A percentile compares a stretch with the other conserved stretches of the same genome.
These are phyloP conservation scores for Salix suchowensis DNA, from an alignment of 345 rosid genomes.

Conservation along the genomic window DNA sequence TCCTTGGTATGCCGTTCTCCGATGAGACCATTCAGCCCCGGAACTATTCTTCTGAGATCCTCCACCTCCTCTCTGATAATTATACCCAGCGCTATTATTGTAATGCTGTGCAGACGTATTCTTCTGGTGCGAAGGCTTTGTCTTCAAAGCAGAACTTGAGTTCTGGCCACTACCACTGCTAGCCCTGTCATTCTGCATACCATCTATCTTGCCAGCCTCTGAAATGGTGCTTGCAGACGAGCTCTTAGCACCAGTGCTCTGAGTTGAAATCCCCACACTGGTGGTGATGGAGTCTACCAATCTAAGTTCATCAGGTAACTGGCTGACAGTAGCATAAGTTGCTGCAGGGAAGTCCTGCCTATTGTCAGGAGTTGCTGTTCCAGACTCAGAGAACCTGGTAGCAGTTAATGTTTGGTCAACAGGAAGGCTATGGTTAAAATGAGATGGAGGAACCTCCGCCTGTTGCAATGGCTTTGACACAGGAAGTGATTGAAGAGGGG, in stretches of 20 bases:
- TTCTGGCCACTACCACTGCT: conserved; percentile 28
- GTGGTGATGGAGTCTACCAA: conserved; percentile 50
- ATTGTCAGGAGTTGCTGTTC: conserved; percentile 39
- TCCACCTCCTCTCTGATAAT: conserved; percentile 41
- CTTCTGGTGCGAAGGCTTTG: conserved; percentile 49
- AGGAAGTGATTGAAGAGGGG: conserved; percentile 48
- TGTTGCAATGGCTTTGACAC: conserved; percentile 58
- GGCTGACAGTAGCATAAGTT: conserved; percentile 37
- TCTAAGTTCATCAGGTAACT: conserved; percentile 57
- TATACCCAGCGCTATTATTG: conserved; percentile 36
- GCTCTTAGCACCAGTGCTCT: conserved; percentile 32
- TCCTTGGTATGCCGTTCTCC: conserved; percentile 66
- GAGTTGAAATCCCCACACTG: conserved; percentile 32
- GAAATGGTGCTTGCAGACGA: conserved; percentile 24
- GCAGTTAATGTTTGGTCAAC: conserved; percentile 45
- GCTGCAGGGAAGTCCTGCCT: conserved; percentile 26
- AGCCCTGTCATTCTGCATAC: conserved; percentile 23
- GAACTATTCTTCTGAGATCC: conserved; percentile 40
- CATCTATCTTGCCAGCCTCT: conserved; percentile 26
- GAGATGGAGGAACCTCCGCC: conserved; percentile 51
- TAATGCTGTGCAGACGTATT: conserved; percentile 45
- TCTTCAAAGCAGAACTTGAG: conserved; percentile 32
- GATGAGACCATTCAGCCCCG: conserved; percentile 52
- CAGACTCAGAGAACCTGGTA: conserved; percentile 47
- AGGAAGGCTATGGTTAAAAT: conserved; percentile 46